These are phyloP conservation scores for Hortiboletus flavorubellus DNA, from an alignment of 768 basidiomycete species.

Conservation along the genomic window DNA sequence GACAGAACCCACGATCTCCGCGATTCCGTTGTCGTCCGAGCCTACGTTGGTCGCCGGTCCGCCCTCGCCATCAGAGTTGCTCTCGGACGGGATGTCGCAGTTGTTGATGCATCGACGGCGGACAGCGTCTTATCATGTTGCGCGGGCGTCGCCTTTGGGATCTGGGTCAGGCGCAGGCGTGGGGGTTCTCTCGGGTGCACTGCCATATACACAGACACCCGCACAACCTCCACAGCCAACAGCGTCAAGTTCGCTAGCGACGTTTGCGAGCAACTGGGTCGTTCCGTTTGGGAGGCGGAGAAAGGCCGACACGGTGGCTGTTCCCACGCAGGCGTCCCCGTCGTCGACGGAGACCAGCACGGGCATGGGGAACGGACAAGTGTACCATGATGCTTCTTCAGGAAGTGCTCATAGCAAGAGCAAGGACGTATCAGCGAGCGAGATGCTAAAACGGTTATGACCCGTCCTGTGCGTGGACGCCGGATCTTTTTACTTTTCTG, in stretches of 20 bases:
- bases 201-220: conserved; percentile 2
- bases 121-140: conserved; percentile 57
- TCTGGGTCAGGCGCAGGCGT: conserved; percentile 6
- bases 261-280: conserved; percentile 63
- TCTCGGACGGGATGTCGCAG: conserved; percentile 57
- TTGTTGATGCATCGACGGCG: conserved; percentile 46
- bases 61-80: conserved; percentile 60
- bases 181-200: background rate
- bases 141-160: conserved; percentile 48
- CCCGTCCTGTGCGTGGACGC: background rate
- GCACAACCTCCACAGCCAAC: conserved; percentile 31
- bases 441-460: conserved; percentile 33
- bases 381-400: conserved; percentile 15
- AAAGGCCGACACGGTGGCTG: conserved; percentile 15
- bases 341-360: conserved; percentile 6
- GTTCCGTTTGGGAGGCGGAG: conserved; percentile 61
- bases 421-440: conserved; percentile 37
- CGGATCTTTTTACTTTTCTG: background rate
- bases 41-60: conserved; percentile 33
- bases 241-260: conserved; percentile 52
- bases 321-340: conserved; percentile 2
- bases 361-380: conserved; percentile 25
- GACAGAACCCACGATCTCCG: conserved; percentile 50
- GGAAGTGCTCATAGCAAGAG: conserved; percentile 2
- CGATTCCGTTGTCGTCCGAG: conserved; percentile 39